Evolutionary conservation across 1,284 basidiomycete species (phyloP).

Genomic region (Ganoderma lucidum): DNA sequence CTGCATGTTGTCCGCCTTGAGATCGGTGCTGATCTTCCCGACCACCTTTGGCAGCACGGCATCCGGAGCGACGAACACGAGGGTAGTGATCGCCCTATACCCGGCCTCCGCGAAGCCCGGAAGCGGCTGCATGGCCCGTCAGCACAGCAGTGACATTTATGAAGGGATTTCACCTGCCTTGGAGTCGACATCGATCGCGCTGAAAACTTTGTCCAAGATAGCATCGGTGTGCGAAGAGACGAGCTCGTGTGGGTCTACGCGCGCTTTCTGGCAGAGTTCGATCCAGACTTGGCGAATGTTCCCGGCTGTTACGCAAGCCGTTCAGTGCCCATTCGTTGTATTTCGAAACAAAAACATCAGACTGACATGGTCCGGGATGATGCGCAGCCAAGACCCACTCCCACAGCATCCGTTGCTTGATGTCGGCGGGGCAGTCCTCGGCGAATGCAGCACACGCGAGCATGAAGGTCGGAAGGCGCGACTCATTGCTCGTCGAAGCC

Average conservation of each 20-base stretch:
- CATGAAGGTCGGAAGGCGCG: slow-evolving; percentile 58
- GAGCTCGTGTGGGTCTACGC: slow-evolving; percentile 72
- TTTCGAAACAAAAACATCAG: too few relatives aligned
- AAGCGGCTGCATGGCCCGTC: slow-evolving; percentile 9
- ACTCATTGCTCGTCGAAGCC: slow-evolving; percentile 52
- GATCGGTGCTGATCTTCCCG: slow-evolving; percentile 68
- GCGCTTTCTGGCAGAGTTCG: slow-evolving; percentile 76
- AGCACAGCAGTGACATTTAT: not conserved
- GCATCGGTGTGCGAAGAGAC: slow-evolving; percentile 58
- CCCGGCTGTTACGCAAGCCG: too few relatives aligned
- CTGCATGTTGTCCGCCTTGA: slow-evolving; percentile 65
- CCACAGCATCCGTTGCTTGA: slow-evolving; percentile 56
- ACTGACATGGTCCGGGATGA: slow-evolving; percentile 71
- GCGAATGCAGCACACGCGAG: slow-evolving; percentile 55
- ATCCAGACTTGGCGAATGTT: slow-evolving; percentile 81
- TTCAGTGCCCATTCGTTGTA: too few relatives aligned
- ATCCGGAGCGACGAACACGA: slow-evolving; percentile 82
- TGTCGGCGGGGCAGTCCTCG: slow-evolving; percentile 46
- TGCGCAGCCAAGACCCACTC: slow-evolving; percentile 77
- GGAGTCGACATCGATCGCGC: slow-evolving; percentile 49
- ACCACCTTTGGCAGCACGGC: slow-evolving; percentile 75
- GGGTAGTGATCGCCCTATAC: slow-evolving; percentile 77
- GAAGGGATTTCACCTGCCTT: slow-evolving; percentile 48
- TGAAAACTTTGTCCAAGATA: slow-evolving; percentile 59
- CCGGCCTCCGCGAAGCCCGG: slow-evolving; percentile 68